A percentile compares a stretch with the other conserved stretches of the same genome.
Conservation (phyloP, 305 asterid species). For the Fraxinus dipetala region DNA sequence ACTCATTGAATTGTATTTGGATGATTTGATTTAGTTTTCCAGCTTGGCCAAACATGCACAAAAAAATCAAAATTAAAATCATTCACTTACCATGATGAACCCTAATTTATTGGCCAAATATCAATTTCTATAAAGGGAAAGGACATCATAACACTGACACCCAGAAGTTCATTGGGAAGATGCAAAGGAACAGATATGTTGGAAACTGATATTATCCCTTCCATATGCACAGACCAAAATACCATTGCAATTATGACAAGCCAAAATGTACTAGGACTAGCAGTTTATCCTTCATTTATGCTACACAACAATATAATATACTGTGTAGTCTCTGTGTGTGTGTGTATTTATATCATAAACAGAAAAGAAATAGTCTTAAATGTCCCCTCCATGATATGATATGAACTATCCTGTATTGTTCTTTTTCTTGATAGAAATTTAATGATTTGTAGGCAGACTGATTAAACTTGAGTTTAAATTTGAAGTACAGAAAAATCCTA, state of each 20-base stretch:
- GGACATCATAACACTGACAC: slow-evolving; percentile 47
- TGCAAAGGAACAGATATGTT: slow-evolving; percentile 36
- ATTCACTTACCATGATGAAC: not conserved
- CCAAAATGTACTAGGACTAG: slow-evolving; percentile 1
- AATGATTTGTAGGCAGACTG: not conserved
- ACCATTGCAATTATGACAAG: slow-evolving; percentile 10
- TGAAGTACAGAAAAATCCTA: not conserved
- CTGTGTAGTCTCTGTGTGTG: not conserved
- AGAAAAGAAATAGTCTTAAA: slow-evolving; percentile 7
- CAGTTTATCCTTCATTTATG: slow-evolving; percentile 20
- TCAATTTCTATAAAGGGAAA: slow-evolving; percentile 36
- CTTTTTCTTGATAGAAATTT: slow-evolving; percentile 23
- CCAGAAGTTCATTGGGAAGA: slow-evolving; percentile 55
- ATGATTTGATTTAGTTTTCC: not conserved
- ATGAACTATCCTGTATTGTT: not conserved
- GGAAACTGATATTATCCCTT: slow-evolving; percentile 39
- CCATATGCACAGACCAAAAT: slow-evolving; percentile 21
- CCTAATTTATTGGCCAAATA: slow-evolving; percentile 2
- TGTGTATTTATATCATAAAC: not conserved
- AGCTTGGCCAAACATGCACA: not conserved
- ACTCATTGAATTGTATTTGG: not conserved
- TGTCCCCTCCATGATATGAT: slow-evolving; percentile 10
- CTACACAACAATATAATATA: not conserved
- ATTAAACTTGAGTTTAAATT: not conserved
- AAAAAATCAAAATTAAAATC: not conserved